Percentiles rank a stretch among this genome's conserved stretches.
Evolutionary conservation across 2,329 filamentous ascomycete genomes (phyloP).

Genomic region (Calonectria fujianensis): DNA sequence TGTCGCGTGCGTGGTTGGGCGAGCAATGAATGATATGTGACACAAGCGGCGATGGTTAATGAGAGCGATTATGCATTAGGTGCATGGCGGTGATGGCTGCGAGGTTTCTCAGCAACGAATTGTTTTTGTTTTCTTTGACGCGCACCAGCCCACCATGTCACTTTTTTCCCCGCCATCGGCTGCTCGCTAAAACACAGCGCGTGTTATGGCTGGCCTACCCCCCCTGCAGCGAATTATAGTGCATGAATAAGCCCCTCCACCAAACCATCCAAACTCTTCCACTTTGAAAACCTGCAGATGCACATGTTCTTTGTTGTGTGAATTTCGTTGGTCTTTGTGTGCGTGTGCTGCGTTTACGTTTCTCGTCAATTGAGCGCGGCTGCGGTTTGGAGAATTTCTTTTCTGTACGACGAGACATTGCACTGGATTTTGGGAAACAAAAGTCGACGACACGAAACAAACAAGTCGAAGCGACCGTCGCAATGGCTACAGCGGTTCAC

Average conservation of each 20-base stretch:
- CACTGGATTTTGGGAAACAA: constrained; percentile 29
- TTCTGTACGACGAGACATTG: constrained; percentile 23
- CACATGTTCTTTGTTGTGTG: constrained; percentile 22
- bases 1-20: constrained; percentile 36
- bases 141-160: constrained; percentile 47
- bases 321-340: constrained; percentile 12
- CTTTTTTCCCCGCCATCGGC: constrained; percentile 49
- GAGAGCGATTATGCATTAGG: constrained; percentile 37
- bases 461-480: constrained; percentile 25
- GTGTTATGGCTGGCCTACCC: constrained; percentile 40
- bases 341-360: not conserved
- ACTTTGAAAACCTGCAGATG: constrained; percentile 18
- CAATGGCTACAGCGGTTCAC: constrained; percentile 51
- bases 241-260: constrained; percentile 49
- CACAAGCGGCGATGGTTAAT: constrained; percentile 35
- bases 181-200: constrained; percentile 51
- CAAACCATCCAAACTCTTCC: constrained; percentile 19
- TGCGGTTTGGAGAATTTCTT: constrained; percentile 1
- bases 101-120: constrained; percentile 53
- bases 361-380: constrained; percentile 26
- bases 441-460: constrained; percentile 31
- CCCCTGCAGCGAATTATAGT: constrained; percentile 50
- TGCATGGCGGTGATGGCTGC: constrained; percentile 44
- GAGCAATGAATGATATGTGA: constrained; percentile 30
- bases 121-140: constrained; percentile 61